A percentile compares a stretch with the other conserved stretches of the same genome.
phyloP scores from a whole-genome alignment of 2,329 filamentous ascomycete genomes.

The Pseudopyrenochaeta lycopersici region DNA sequence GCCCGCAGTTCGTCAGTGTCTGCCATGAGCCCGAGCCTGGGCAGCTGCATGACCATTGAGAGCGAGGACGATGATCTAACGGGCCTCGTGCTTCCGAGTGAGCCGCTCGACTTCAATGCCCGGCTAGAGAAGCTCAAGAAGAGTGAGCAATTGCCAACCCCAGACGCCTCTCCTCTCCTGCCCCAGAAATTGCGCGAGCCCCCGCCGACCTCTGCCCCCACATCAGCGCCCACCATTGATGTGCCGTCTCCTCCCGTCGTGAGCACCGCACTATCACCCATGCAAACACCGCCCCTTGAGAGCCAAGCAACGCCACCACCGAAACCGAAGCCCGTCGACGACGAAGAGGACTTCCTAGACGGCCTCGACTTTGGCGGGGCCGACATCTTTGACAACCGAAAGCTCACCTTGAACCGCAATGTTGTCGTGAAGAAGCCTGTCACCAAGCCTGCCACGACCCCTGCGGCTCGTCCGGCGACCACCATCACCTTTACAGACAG shows the following conservation, averaged over 20 bases:
- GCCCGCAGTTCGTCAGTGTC: slow-evolving; percentile 87
- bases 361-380: slow-evolving; percentile 88
- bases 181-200: slow-evolving; percentile 26
- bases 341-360: slow-evolving; percentile 81
- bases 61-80: slow-evolving; percentile 94
- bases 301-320: slow-evolving; percentile 27
- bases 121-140: slow-evolving; percentile 77
- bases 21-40: slow-evolving; percentile 89
- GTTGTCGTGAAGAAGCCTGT: slow-evolving; percentile 80
- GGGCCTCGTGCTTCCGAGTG: slow-evolving; percentile 84
- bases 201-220: slow-evolving; percentile 44
- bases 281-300: slow-evolving; percentile 27
- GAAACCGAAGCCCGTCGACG: slow-evolving; percentile 31
- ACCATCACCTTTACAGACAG: slow-evolving; percentile 93
- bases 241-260: slow-evolving; percentile 25
- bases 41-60: slow-evolving; percentile 88
- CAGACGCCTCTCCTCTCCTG: slow-evolving; percentile 27
- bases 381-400: slow-evolving; percentile 80
- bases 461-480: slow-evolving; percentile 75
- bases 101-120: slow-evolving; percentile 83
- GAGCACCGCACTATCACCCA: slow-evolving; percentile 1
- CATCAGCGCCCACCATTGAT: slow-evolving; percentile 21
- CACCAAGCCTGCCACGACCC: slow-evolving; percentile 67
- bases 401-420: slow-evolving; percentile 88
- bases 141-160: slow-evolving; percentile 42